Percentiles rank a stretch among this genome's conserved stretches.
These are phyloP conservation scores for Teratosphaeria nubilosa DNA, from an alignment of 2,329 filamentous ascomycete genomes.

Conservation along the genomic window DNA sequence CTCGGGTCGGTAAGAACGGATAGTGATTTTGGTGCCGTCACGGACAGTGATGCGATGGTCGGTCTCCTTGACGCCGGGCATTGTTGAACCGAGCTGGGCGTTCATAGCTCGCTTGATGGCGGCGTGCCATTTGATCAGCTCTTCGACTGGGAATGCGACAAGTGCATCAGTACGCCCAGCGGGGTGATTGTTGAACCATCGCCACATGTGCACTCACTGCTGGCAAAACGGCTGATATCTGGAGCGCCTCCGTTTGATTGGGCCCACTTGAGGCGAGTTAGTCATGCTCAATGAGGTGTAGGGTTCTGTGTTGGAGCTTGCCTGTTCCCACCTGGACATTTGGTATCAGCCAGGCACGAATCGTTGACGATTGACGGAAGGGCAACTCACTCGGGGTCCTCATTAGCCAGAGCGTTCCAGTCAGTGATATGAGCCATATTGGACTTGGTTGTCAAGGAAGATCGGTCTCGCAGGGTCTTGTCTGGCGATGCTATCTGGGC, in stretches of 20 bases:
- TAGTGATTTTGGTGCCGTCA: conserved; percentile 27
- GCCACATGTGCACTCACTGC: conserved; percentile 4
- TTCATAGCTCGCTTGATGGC: conserved; percentile 9
- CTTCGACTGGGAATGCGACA: neutral
- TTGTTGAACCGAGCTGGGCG: conserved; percentile 3
- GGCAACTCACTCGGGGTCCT: conserved; percentile 17
- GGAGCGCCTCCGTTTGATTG: conserved; percentile 8
- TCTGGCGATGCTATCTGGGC: too few relatives aligned
- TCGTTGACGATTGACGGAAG: conserved; percentile 1
- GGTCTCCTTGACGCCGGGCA: conserved; percentile 28
- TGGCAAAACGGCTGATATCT: conserved; percentile 17
- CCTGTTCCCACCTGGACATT: neutral
- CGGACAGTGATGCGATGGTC: conserved; percentile 27
- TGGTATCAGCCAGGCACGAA: neutral
- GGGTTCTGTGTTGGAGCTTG: neutral
- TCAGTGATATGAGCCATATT: too few relatives aligned
- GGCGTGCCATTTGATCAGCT: conserved; percentile 12
- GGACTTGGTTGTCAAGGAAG: too few relatives aligned
- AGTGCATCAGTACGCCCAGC: neutral
- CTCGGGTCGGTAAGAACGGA: conserved; percentile 18
- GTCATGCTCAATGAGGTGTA: neutral
- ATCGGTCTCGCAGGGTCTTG: too few relatives aligned
- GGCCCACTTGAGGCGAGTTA: conserved; percentile 2
- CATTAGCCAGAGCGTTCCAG: conserved; percentile 16
- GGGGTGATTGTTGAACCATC: neutral